Evolutionary conservation across 176 grass and related monocot genomes (phyloP).

Genomic region (bread wheat (Triticum aestivum)): DNA sequence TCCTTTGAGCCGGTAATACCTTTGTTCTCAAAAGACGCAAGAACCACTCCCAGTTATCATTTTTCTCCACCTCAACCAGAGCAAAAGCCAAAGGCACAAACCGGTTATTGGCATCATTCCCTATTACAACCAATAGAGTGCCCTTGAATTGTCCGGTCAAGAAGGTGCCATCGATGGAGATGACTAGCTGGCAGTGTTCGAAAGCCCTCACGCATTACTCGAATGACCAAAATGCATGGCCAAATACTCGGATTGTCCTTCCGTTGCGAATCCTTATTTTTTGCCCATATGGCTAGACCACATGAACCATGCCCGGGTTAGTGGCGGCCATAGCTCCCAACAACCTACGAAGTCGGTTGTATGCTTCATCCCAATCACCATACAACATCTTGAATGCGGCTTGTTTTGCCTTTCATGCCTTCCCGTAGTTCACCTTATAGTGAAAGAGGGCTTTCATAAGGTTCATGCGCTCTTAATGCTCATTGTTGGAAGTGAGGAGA

Average conservation of each 20-base stretch:
- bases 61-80: not conserved
- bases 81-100: not conserved
- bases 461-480: not conserved
- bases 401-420: not conserved
- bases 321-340: not conserved
- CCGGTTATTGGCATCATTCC: not conserved
- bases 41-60: not conserved
- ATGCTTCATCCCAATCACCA: not conserved
- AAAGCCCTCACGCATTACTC: not conserved
- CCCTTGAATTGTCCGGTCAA: not conserved
- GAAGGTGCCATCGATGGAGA: too few relatives aligned
- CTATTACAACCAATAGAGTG: not conserved
- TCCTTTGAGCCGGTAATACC: not conserved
- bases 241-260: not conserved
- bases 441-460: not conserved
- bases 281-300: not conserved
- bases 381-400: not conserved
- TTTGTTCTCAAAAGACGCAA: not conserved
- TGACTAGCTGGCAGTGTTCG: not conserved
- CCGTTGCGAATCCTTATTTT: not conserved
- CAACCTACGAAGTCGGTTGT: not conserved
- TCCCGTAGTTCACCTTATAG: not conserved
- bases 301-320: not conserved
- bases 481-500: not conserved
- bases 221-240: not conserved